A percentile compares a stretch with the other conserved stretches of the same genome.
These are phyloP conservation scores for Xenosphaeropsis pyriputrescens DNA, from an alignment of 2,329 filamentous ascomycete genomes.

Conservation along the genomic window DNA sequence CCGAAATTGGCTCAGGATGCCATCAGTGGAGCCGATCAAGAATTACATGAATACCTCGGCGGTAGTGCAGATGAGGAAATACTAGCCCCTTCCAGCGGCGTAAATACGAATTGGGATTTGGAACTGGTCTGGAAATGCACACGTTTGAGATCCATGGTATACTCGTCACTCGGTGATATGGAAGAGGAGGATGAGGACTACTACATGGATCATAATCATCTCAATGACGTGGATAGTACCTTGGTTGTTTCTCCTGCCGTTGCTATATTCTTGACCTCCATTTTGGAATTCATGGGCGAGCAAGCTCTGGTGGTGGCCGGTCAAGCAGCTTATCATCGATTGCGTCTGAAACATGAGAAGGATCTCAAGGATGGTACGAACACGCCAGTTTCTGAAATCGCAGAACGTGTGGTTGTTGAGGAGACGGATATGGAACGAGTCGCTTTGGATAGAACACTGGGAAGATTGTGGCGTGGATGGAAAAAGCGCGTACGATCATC, in stretches of 20 bases:
- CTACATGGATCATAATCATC: constrained; percentile 67
- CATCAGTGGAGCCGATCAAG: constrained; percentile 69
- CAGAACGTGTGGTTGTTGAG: constrained; percentile 66
- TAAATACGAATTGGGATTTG: constrained; percentile 58
- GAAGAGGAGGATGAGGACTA: constrained; percentile 95
- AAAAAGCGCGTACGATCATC: constrained; percentile 66
- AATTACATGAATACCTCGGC: constrained; percentile 76
- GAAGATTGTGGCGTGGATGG: constrained; percentile 88
- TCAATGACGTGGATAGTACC: constrained; percentile 27
- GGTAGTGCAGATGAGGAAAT: constrained; percentile 63
- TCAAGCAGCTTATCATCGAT: constrained; percentile 64
- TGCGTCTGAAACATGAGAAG: constrained; percentile 42
- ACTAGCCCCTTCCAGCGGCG: constrained; percentile 34
- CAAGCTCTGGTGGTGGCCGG: constrained; percentile 78
- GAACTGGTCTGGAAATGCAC: constrained; percentile 90
- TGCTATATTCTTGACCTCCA: constrained; percentile 89
- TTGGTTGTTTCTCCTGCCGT: constrained; percentile 76
- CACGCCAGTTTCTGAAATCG: constrained; percentile 27
- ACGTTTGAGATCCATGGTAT: constrained; percentile 91
- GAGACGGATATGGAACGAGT: constrained; percentile 88
- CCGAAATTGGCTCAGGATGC: constrained; percentile 77
- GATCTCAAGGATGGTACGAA: constrained; percentile 36
- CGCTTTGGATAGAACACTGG: constrained; percentile 76
- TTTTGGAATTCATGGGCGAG: constrained; percentile 88
- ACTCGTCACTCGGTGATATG: constrained; percentile 89